Conservation (phyloP, 2,329 filamentous ascomycete genomes). For the Cytospora piceae region DNA sequence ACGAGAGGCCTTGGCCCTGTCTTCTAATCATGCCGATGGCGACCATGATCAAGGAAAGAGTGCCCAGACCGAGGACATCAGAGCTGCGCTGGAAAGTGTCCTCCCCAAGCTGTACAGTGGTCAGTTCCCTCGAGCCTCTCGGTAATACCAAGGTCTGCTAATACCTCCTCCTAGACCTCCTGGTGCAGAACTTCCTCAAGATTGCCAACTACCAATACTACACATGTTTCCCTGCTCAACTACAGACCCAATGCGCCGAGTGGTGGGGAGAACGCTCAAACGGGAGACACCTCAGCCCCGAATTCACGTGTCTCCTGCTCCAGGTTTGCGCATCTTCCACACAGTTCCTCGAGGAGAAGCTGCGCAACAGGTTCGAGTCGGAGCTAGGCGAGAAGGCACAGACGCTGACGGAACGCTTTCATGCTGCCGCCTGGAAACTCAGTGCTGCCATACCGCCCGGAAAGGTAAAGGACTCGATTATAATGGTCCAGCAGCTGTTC, state of each 20-base stretch:
- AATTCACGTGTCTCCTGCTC: constrained; percentile 52
- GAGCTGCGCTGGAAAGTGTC: constrained; percentile 37
- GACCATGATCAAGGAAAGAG: background rate
- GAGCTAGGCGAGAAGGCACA: constrained; percentile 48
- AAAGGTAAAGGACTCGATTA: constrained; percentile 42
- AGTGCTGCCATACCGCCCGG: constrained; percentile 47
- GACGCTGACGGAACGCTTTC: constrained; percentile 46
- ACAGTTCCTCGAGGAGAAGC: constrained; percentile 44
- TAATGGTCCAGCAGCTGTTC: constrained; percentile 53
- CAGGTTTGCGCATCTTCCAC: constrained; percentile 50
- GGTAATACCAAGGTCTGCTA: background rate
- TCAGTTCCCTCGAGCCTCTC: constrained; percentile 26
- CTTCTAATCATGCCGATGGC: background rate
- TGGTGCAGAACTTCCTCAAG: constrained; percentile 51
- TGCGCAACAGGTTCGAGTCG: constrained; percentile 46
- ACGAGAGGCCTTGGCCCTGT: background rate
- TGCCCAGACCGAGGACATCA: constrained; percentile 38
- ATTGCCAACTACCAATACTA: constrained; percentile 52
- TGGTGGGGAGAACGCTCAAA: constrained; percentile 48
- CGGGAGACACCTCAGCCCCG: constrained; percentile 43
- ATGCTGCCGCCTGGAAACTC: constrained; percentile 47
- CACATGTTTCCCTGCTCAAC: constrained; percentile 48
- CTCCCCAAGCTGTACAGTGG: constrained; percentile 44
- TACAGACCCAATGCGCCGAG: constrained; percentile 47
- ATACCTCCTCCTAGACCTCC: constrained; percentile 41